Evolutionary conservation across 129 eudicot species (phyloP).

Genomic region (carrot (Daucus carota)): DH1_v3.0 NC_030383.2:47851501-47852000

Average conservation of each 20-base stretch:
- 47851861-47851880: not conserved
- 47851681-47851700: slow-evolving; percentile 1
- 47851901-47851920: not conserved
- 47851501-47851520: not conserved
- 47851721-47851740: not conserved
- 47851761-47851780: slow-evolving; percentile 1
- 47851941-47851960: not conserved
- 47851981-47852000: not conserved
- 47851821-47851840: not conserved
- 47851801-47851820: slow-evolving; percentile 12
- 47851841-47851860: not conserved
- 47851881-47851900: not conserved
- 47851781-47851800: slow-evolving; percentile 15
- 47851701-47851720: not conserved
- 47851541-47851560: not conserved
- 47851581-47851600: not conserved
- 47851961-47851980: not conserved
- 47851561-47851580: not conserved
- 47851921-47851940: not conserved
- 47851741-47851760: not conserved
- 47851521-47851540: no score
- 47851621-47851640: not conserved
- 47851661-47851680: slow-evolving; percentile 9
- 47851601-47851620: not conserved
- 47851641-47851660: slow-evolving; percentile 38